phyloP scores from a whole-genome alignment of 2,329 filamentous ascomycete species.

The Penicillium sp. region DNA sequence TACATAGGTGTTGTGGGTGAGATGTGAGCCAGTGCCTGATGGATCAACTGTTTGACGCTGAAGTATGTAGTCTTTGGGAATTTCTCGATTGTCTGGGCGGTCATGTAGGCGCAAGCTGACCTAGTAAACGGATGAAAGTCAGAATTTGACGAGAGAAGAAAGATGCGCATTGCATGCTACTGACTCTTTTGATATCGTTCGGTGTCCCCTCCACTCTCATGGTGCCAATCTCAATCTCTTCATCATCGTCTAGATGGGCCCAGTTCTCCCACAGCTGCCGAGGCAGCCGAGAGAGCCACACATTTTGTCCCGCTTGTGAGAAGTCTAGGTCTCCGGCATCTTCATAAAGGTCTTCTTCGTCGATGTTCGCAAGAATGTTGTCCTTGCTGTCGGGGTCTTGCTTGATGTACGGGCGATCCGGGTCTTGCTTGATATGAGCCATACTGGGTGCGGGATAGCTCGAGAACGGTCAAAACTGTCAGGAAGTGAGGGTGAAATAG shows the following conservation, averaged over 20 bases:
- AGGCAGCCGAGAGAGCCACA: conserved; percentile 76
- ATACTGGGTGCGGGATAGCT: conserved; percentile 20
- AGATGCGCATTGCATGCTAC: conserved; percentile 1
- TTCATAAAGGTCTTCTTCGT: conserved; percentile 70
- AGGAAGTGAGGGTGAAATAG: accelerated
- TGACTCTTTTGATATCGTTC: conserved; percentile 51
- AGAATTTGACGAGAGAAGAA: conserved; percentile 15
- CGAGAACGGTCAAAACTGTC: neutral
- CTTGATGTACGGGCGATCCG: conserved; percentile 43
- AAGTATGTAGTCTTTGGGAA: conserved; percentile 88
- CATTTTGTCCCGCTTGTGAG: conserved; percentile 44
- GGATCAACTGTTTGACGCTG: conserved; percentile 62
- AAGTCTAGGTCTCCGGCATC: conserved; percentile 66
- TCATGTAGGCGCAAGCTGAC: conserved; percentile 69
- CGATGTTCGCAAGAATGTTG: conserved; percentile 32
- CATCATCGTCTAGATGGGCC: conserved; percentile 72
- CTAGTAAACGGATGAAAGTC: conserved; percentile 43
- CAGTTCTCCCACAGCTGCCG: conserved; percentile 79
- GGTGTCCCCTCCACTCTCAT: conserved; percentile 61
- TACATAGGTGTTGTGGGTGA: conserved; percentile 78
- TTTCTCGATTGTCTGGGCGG: conserved; percentile 64
- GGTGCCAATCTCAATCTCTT: conserved; percentile 77
- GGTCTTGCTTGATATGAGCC: conserved; percentile 44
- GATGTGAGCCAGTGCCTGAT: conserved; percentile 35
- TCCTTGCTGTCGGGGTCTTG: conserved; percentile 44